A percentile compares a stretch with the other conserved stretches of the same genome.
Evolutionary conservation across 768 basidiomycete genomes (phyloP).

Genomic region (Cyclocybe cylindracea): DNA sequence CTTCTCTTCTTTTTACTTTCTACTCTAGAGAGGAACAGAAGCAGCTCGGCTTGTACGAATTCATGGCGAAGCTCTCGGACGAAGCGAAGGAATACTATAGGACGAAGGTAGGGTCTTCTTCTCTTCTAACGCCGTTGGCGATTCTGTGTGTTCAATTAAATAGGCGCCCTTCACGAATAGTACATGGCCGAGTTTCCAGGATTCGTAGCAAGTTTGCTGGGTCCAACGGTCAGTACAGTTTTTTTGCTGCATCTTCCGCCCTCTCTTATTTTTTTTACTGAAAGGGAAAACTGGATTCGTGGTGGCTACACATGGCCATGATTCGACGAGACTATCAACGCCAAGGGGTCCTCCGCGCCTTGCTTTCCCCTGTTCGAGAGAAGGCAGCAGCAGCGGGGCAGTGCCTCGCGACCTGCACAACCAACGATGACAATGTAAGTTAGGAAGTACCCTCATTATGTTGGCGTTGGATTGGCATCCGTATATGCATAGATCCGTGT

Average conservation of each 20-base stretch:
- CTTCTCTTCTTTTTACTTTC: background rate
- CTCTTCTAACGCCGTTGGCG: background rate
- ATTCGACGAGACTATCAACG: constrained; percentile 25
- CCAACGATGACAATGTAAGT: constrained; percentile 19
- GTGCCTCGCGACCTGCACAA: constrained; percentile 13
- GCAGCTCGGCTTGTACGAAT: constrained; percentile 26
- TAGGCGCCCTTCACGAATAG: constrained; percentile 4
- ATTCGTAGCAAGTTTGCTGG: constrained; percentile 19
- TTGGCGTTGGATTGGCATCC: background rate
- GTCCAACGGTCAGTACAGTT: constrained; percentile 17
- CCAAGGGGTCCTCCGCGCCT: constrained; percentile 20
- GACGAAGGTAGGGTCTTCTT: constrained; percentile 13
- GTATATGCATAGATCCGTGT: constrained; percentile 21
- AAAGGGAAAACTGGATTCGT: constrained; percentile 26
- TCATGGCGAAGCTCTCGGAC: constrained; percentile 21
- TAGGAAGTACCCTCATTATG: background rate
- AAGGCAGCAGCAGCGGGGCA: constrained; percentile 17
- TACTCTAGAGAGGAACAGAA: constrained; percentile 24
- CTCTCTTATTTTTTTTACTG: background rate
- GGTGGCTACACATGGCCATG: constrained; percentile 29
- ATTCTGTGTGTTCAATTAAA: background rate
- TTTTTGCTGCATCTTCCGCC: background rate
- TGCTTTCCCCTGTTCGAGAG: constrained; percentile 23
- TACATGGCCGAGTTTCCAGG: constrained; percentile 20
- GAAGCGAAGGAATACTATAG: constrained; percentile 23